Conservation (phyloP, 495 filamentous ascomycete species). For the Hypoxylon fuscum region DNA sequence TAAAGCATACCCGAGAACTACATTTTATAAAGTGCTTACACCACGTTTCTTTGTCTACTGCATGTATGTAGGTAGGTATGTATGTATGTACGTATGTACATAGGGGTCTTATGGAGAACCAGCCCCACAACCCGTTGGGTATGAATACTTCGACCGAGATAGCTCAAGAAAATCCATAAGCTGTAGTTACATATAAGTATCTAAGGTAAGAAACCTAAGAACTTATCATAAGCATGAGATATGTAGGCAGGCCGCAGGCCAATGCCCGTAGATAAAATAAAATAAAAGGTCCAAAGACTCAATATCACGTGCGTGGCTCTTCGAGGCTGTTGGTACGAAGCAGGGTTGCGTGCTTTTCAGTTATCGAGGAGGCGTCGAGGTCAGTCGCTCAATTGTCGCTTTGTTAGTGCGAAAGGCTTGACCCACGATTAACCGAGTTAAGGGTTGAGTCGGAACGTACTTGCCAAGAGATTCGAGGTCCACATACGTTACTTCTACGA, state of each 20-base stretch:
- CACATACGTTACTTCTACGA: not conserved
- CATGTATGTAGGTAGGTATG: not conserved
- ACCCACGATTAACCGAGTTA: conserved; percentile 38
- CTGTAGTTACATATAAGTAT: too few relatives aligned
- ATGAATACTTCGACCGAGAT: too few relatives aligned
- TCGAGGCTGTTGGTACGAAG: not conserved
- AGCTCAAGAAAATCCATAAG: too few relatives aligned
- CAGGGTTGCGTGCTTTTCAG: not conserved
- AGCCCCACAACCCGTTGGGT: too few relatives aligned
- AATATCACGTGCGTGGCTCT: not conserved
- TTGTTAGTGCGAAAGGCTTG: conserved; percentile 15
- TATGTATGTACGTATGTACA: not conserved
- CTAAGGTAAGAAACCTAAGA: too few relatives aligned
- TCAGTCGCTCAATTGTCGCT: too few relatives aligned
- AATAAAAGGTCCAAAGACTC: not conserved
- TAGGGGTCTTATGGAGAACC: not conserved
- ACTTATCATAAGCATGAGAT: not conserved
- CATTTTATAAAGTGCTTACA: too few relatives aligned
- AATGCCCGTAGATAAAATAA: too few relatives aligned
- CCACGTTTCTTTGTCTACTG: too few relatives aligned
- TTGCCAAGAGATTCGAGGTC: conserved; percentile 19
- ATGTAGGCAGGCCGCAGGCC: too few relatives aligned
- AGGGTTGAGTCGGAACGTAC: conserved; percentile 30
- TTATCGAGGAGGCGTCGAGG: too few relatives aligned
- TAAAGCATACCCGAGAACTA: too few relatives aligned